Evolutionary conservation across 805 yeast species (phyloP).

Genomic region (Pichia paraexigua): DNA sequence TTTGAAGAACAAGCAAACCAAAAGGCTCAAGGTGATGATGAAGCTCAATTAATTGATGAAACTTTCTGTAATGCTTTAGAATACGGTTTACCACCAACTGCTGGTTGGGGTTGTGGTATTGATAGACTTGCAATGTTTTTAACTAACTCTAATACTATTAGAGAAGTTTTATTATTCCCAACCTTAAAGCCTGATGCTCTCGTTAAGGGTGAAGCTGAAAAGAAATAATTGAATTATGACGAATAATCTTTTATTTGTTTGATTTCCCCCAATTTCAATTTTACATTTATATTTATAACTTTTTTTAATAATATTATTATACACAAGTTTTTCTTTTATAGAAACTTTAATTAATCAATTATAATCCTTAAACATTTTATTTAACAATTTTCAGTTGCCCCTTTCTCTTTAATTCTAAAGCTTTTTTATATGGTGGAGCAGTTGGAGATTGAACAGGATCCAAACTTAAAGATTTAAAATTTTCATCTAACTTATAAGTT

Average conservation of each 20-base stretch:
- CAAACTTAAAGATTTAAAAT: conserved; percentile 39
- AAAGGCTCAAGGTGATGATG: conserved; percentile 98
- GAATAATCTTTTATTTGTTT: not conserved
- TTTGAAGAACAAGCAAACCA: conserved; percentile 99
- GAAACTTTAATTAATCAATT: not conserved
- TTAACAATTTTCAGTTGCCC: conserved; percentile 41
- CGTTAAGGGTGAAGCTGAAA: conserved; percentile 26
- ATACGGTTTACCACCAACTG: conserved; percentile 98
- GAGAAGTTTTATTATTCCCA: conserved; percentile 97
- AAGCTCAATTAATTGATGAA: conserved; percentile 95
- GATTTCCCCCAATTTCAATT: not conserved
- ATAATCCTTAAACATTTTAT: conserved; percentile 1
- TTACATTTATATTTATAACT: not conserved
- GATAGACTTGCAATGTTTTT: conserved; percentile 97
- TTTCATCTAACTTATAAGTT: conserved; percentile 58
- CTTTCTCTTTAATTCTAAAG: conserved; percentile 75
- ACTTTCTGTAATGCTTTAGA: conserved; percentile 96
- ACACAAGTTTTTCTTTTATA: not conserved
- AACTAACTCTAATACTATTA: conserved; percentile 91
- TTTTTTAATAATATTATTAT: not conserved
- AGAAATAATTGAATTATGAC: conserved; percentile 16
- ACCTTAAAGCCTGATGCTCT: conserved; percentile 89
- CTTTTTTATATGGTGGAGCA: conserved; percentile 93
- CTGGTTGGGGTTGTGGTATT: conserved; percentile 99
- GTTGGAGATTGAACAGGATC: conserved; percentile 96